A percentile compares a stretch with the other conserved stretches of the same genome.
These are phyloP conservation scores for Trypanosomatidae sp. DNA, from an alignment of 208 protist species.

Conservation along the genomic window DNA sequence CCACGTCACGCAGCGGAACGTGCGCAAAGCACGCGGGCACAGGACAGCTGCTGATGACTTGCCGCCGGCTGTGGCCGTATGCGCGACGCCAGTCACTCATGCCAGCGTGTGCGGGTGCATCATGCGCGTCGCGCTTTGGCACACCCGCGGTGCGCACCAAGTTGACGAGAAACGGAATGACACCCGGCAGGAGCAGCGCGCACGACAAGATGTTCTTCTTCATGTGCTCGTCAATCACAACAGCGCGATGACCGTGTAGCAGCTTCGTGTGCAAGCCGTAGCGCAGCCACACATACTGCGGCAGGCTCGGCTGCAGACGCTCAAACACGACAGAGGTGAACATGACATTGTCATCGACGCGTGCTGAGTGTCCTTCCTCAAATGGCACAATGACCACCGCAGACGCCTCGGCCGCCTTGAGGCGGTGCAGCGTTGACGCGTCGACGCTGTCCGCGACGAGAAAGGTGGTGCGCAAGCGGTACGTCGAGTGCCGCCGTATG, in stretches of 20 bases:
- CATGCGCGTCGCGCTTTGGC: constrained; percentile 25
- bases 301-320: constrained; percentile 42
- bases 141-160: constrained; percentile 57
- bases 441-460: constrained; percentile 50
- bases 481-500: constrained; percentile 66
- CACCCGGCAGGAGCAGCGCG: constrained; percentile 63
- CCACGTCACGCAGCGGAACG: constrained; percentile 16
- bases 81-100: constrained; percentile 60
- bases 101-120: constrained; percentile 3
- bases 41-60: constrained; percentile 46
- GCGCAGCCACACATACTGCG: constrained; percentile 72
- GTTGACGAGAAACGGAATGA: constrained; percentile 80
- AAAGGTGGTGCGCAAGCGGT: constrained; percentile 63
- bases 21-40: constrained; percentile 49
- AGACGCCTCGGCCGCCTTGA: constrained; percentile 43
- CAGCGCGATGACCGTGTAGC: constrained; percentile 32
- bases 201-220: constrained; percentile 76
- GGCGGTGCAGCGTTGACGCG: constrained; percentile 32
- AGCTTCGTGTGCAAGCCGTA: constrained; percentile 68
- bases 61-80: constrained; percentile 72
- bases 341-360: constrained; percentile 78
- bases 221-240: constrained; percentile 68
- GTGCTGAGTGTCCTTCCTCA: constrained; percentile 45
- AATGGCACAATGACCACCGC: constrained; percentile 66
- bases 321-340: constrained; percentile 71